Base-by-base conservation (phyloP, 2,329 filamentous ascomycete genomes). In the Xylariaceae sp. region DNA sequence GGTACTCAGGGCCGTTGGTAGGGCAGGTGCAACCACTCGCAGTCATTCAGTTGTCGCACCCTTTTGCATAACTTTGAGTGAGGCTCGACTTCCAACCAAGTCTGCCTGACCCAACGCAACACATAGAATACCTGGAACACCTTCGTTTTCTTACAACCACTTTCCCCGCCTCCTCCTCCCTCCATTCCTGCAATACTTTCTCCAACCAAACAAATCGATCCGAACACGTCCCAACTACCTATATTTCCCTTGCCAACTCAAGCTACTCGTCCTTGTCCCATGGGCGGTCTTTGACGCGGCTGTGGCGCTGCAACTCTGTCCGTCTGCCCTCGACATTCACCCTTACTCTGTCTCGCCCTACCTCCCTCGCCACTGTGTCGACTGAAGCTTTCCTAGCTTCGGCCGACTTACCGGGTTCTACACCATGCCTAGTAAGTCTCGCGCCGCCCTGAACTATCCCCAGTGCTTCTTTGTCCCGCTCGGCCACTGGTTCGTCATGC, bases 361-460 rank as follows among this genome's bases (percentile, higher is more conserved):
- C 26, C 39, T 4, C 18, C 7, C 10, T 43, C 13, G 26, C 22
- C 29, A 30, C n/a, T 32, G 34, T 34, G 45, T 39, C 49, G 47
- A 44, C 55, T 52, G 57, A 53, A 57, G 57, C 55, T 49, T 43
- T 37, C 13, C 18, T 13, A 49, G 52, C 53, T 56, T 55, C 47
- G 19, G 50, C 56, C 51, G 42, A 42, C 43, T 40, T 18, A 15
- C 22, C 21, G 32, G 44, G 40, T 53, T 34, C 29, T 52, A 53
- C 56, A 64, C 56, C 40, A 67, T 67, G 65, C 65, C 62, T 45
- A 66, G 65, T 67, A 65, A 65, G 65, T 65, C 34, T 26, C 21
- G 26, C 15, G 41, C 22, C 37, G n/a, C 26, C 30, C 47, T 57
- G 41, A 26, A 8, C 45, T 36, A n/a, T 19, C 12, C 21, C 3